Evolutionary conservation across 352 stramenopile species (phyloP), one percentile per base, ranked within the genome.

Genomic region (Phytophthora cryptogea): DNA sequence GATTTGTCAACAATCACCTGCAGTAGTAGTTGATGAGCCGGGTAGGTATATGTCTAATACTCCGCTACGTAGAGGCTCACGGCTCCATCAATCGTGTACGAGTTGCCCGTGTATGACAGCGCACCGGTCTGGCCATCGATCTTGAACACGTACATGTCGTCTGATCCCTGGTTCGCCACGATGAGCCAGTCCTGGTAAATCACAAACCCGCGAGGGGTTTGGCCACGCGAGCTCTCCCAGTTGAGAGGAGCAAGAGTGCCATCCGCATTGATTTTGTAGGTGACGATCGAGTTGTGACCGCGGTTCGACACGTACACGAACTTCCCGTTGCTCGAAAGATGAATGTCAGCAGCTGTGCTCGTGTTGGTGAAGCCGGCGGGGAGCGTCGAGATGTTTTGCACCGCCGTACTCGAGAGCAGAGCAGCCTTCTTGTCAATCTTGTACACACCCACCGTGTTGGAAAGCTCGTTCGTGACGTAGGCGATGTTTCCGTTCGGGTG

Each of bases 271-370:
- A 87, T 63, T 43, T 61, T 48, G 63, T 83, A 89, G 6, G 73
- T 75, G 8, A 71, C 72, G 36, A 89, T 81, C 36, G 70, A 82
- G 70, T 89, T 60, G 70, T 89, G 79, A 10, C 69, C 72, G 37
- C 79, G 79, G 67, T 87, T 89, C 23, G 79, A 87, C 46, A 69
- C 59, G 69, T 84, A 89, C 35, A 89, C 41, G 44, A 83, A 89
- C 26, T 73, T 68, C 35, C 70, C 76, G 63, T 70, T 70, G 8
- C 50, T 66, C 0, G 76, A 86, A 14, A 83, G 57, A 46, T 85
- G 63, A 57, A 88, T 81, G 27, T 83, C 78, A 6, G 76, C 64
- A 48, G 55, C 56, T 4, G 58, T 56, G 5, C 54, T 70, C 14
- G 47, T 63, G 42, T 65, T 66, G 1, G 40, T 73, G 51, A 74